Percentiles rank a stretch among this genome's conserved stretches.
phyloP scores from a whole-genome alignment of 495 filamentous ascomycete genomes.

The Penicillium roqueforti region DNA sequence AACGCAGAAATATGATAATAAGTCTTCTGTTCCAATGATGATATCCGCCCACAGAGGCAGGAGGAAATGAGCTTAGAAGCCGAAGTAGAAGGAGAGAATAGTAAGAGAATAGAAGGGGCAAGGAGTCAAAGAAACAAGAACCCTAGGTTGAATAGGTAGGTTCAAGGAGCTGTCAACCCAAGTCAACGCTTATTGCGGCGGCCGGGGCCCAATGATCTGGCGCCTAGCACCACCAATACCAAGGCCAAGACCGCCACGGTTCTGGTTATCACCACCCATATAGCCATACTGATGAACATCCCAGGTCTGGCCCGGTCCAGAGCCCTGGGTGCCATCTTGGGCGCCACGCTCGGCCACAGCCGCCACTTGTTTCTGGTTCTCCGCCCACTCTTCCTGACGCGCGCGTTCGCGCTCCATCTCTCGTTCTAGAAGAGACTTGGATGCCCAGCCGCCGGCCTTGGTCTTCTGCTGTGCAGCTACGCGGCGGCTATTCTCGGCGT shows the following conservation, averaged over 20 bases:
- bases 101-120: constrained; percentile 1
- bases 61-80: neutral
- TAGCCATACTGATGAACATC: constrained; percentile 88
- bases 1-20: neutral
- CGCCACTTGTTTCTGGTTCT: constrained; percentile 70
- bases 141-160: constrained; percentile 8
- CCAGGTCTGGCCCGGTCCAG: constrained; percentile 60
- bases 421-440: constrained; percentile 80
- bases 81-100: neutral
- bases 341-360: constrained; percentile 47
- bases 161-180: neutral
- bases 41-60: neutral
- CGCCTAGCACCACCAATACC: constrained; percentile 63
- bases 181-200: constrained; percentile 46
- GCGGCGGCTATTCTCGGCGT: constrained; percentile 65
- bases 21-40: neutral
- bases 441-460: constrained; percentile 69
- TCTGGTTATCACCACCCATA: constrained; percentile 80
- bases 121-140: neutral
- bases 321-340: constrained; percentile 43
- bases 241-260: constrained; percentile 64
- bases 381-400: constrained; percentile 92
- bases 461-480: constrained; percentile 61
- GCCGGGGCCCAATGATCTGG: constrained; percentile 78
- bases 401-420: constrained; percentile 96